Evolutionary conservation across 768 basidiomycete species (phyloP).

Genomic region (Psilocybe subaeruginosa): DNA sequence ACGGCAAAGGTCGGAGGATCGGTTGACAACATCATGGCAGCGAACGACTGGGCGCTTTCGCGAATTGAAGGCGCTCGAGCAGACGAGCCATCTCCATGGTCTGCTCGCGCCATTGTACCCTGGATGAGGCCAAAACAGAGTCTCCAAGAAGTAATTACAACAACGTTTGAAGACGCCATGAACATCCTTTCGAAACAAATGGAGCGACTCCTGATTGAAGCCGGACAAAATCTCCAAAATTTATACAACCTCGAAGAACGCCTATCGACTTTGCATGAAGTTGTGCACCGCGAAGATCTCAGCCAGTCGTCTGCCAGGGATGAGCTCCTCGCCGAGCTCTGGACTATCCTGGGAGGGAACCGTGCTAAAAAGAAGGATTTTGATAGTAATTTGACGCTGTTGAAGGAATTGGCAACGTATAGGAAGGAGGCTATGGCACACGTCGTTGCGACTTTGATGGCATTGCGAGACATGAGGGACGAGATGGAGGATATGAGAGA

Average conservation of each 20-base stretch:
- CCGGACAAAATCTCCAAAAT: constrained; percentile 55
- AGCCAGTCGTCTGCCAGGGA: constrained; percentile 45
- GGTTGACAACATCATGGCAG: constrained; percentile 76
- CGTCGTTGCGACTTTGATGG: constrained; percentile 66
- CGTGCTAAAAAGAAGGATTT: constrained; percentile 48
- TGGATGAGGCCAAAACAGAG: constrained; percentile 34
- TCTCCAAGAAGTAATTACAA: constrained; percentile 47
- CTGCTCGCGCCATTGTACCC: constrained; percentile 41
- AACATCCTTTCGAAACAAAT: constrained; percentile 54
- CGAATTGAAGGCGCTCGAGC: constrained; percentile 51
- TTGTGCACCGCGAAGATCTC: constrained; percentile 60
- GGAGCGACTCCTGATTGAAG: constrained; percentile 65
- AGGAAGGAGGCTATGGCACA: constrained; percentile 64
- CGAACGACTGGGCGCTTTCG: constrained; percentile 71
- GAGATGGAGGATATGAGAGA: constrained; percentile 81
- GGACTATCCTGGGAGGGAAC: constrained; percentile 74
- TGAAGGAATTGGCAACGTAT: constrained; percentile 59
- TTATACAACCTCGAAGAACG: constrained; percentile 67
- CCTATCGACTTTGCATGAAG: constrained; percentile 57
- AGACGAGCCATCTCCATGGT: constrained; percentile 33
- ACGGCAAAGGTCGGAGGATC: constrained; percentile 71
- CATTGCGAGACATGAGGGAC: constrained; percentile 63
- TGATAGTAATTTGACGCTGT: constrained; percentile 51
- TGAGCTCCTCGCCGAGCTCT: constrained; percentile 65
- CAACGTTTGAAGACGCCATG: constrained; percentile 68